Base-by-base conservation (phyloP, 371 early-diverging fungal genomes). In the Batrachochytrium dendrobatidis region DNA sequence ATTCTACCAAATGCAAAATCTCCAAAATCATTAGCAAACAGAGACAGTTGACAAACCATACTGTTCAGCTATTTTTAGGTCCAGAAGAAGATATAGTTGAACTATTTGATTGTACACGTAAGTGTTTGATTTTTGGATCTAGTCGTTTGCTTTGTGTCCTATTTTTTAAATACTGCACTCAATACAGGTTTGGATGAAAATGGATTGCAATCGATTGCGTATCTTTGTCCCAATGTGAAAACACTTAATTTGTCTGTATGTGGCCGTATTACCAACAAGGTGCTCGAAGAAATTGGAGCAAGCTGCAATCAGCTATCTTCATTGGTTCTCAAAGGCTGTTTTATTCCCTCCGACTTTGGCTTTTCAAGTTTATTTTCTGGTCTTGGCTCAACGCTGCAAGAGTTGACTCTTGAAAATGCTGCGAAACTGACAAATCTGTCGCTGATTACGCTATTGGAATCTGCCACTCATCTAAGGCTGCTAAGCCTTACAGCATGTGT, bases 91-190 rank as follows among this genome's bases (percentile, higher is more conserved):
- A 61, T 0, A 64, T 72, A 0, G 54, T 94, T 7, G 59, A 73
- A 12, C 74, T 94, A 17, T 91, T 83, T 68, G 94, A 94, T 56
- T 90, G 91, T 60, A 86, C 93, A 6, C 71, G 80, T 82, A 68
- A 64, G 69, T 52, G 10, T 4, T 25, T 17, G 53, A 39, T 39
- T 39, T 15, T 39, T 39, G 39, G 20, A 20, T 39, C 15, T 20
- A 39, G 39, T 20, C 20, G 20, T 20, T 39, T 20, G 20, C 39
- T 15, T 39, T 15, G 15, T 39, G 15, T 15, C 39, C n/a, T n/a
- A n/a, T n/a, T n/a, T n/a, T 39, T 39, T 39, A 15, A 39, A 15
- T 15, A 15, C 15, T 39, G 39, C 15, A 25, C n/a, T n/a, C 15
- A 10, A 33, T 12, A 20, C 53, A 83, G 81, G 80, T 8, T 73